Evolutionary conservation across 202 grass and related monocot species (phyloP), one percentile per base, ranked within the genome.

Genomic region (Saccharum hybrid): DNA sequence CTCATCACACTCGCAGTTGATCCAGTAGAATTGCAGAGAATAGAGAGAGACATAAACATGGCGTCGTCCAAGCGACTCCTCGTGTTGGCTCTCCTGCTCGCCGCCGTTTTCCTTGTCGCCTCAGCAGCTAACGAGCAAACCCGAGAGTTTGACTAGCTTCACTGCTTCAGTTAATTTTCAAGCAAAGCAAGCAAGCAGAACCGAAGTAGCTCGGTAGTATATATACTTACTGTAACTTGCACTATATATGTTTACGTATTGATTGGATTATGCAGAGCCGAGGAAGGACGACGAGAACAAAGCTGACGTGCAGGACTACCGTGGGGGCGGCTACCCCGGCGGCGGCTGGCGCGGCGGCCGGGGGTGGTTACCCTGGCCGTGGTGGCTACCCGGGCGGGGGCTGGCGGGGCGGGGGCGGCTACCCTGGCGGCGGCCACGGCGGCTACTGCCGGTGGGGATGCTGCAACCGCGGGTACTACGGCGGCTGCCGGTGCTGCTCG

Each of bases 401-500:
- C 9, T 9, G 46, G 10, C 46, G 57, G 10, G 48, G 81, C 3
- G 48, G 76, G 0, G 71, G 63, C 5, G 81, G 80, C 39, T 74
- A 84, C 51, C 68, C 68, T 0, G 66, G 67, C 5, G 40, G 41
- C 19, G 43, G 71, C 71, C 8, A 60, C 31, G 87, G 90, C 0
- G 78, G 86, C 2, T 71, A 84, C 73, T 90, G 92, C 68, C 39
- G 74, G 22, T 86, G 63, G 68, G 87, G 92, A 1, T 94, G 92
- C 84, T 94, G 92, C 74, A 66, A 52, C 72, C 87, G 57, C n/a
- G 87, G 87, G 21, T 89, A 89, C 81, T 49, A 31, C 22, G 73
- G 84, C 21, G 87, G 90, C 1, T 93, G 90, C 81, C 65, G n/a
- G 0, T 93, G 90, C 87, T 93, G 90, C 72, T 71, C 75, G 61